These are phyloP conservation scores for Baeospora myosura DNA, from an alignment of 1,284 basidiomycete species.

Conservation along the genomic window DNA sequence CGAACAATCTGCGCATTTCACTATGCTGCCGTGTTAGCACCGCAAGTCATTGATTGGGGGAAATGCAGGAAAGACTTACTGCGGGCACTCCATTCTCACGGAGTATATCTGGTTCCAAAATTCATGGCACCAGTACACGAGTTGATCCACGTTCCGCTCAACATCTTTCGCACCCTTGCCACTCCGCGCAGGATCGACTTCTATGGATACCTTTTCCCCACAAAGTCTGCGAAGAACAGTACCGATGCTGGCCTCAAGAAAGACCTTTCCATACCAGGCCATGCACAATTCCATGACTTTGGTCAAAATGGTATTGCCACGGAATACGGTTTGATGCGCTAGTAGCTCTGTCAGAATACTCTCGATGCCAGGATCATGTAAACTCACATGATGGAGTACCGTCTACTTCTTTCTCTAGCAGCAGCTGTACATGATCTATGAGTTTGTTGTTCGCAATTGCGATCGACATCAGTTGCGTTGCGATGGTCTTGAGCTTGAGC, in stretches of 20 bases:
- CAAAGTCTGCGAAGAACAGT: constrained; percentile 59
- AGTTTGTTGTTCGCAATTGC: constrained; percentile 58
- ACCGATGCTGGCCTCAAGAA: constrained; percentile 74
- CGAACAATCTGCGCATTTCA: constrained; percentile 68
- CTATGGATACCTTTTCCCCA: constrained; percentile 64
- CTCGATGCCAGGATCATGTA: constrained; percentile 6
- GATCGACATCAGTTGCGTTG: constrained; percentile 56
- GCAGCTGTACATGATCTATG: constrained; percentile 58
- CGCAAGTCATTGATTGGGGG: constrained; percentile 4
- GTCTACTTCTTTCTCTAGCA: constrained; percentile 62
- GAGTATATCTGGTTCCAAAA: constrained; percentile 76
- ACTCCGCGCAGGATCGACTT: constrained; percentile 67
- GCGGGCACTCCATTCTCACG: constrained; percentile 63
- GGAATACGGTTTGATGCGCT: constrained; percentile 67
- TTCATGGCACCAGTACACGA: constrained; percentile 69
- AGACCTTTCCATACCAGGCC: constrained; percentile 65
- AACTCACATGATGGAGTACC: constrained; percentile 51
- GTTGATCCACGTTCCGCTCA: constrained; percentile 61
- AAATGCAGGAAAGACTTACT: constrained; percentile 37
- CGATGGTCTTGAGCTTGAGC: constrained; percentile 54
- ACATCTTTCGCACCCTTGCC: constrained; percentile 51
- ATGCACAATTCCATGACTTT: constrained; percentile 76
- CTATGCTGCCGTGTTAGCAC: constrained; percentile 30
- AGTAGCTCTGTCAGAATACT: constrained; percentile 5
- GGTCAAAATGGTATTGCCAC: constrained; percentile 75